Percentiles rank a stretch among this genome's conserved stretches.
Evolutionary conservation across 139 green algal species (phyloP).

Genomic region (Volvox africanus): DNA sequence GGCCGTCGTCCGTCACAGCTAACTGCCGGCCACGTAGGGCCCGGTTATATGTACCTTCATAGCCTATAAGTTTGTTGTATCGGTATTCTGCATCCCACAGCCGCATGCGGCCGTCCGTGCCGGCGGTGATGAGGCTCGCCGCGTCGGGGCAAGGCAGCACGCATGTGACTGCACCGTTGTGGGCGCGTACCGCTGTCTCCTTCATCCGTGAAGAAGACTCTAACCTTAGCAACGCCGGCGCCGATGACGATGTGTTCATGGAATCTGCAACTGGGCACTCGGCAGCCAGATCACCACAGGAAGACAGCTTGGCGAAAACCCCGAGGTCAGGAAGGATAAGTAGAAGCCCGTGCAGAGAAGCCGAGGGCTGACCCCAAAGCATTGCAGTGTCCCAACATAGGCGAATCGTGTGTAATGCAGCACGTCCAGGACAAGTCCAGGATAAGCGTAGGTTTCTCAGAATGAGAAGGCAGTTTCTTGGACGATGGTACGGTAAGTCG

Average conservation of each 20-base stretch:
- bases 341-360: too few relatives aligned
- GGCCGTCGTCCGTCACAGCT: conserved; percentile 71
- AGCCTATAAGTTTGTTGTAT: conserved; percentile 80
- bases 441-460: too few relatives aligned
- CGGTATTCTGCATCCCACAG: conserved; percentile 81
- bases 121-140: conserved; percentile 75
- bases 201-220: conserved; percentile 22
- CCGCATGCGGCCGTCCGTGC: conserved; percentile 80
- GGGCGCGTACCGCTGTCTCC: conserved; percentile 39
- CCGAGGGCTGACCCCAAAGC: too few relatives aligned
- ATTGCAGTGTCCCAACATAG: too few relatives aligned
- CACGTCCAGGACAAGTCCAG: too few relatives aligned
- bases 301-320: too few relatives aligned
- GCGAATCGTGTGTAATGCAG: too few relatives aligned
- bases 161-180: conserved; percentile 64
- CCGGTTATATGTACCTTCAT: conserved; percentile 72
- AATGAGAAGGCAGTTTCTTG: too few relatives aligned
- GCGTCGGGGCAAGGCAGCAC: conserved; percentile 78
- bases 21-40: conserved; percentile 70
- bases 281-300: too few relatives aligned
- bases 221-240: background rate
- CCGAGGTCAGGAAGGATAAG: background rate
- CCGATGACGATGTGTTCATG: background rate
- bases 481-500: too few relatives aligned
- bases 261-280: background rate